phyloP scores from a whole-genome alignment of 805 yeast genomes.

The Jamesozyma spencerorum region DNA sequence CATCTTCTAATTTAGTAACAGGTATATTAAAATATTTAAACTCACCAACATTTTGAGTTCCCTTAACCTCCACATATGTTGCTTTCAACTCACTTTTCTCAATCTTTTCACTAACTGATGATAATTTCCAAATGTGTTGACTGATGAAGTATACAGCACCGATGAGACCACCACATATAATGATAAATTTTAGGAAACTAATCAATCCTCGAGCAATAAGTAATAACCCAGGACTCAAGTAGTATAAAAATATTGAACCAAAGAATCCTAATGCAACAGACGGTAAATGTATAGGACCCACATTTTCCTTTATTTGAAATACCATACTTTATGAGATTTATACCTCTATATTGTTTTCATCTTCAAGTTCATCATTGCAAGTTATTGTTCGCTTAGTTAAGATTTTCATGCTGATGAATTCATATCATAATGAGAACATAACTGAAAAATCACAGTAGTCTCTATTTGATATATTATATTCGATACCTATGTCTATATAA shows the following conservation, averaged over 20 bases:
- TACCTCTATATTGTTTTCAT: background rate
- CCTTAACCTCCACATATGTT: background rate
- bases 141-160: slow-evolving; percentile 11
- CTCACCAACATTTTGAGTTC: slow-evolving; percentile 8
- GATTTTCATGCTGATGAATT: too few relatives aligned
- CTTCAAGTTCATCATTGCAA: too few relatives aligned
- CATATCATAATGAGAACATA: too few relatives aligned
- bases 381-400: too few relatives aligned
- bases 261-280: slow-evolving; percentile 19
- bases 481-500: background rate
- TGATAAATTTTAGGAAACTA: slow-evolving; percentile 15
- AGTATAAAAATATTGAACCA: slow-evolving; percentile 11
- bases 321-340: background rate
- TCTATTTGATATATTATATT: too few relatives aligned
- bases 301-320: background rate
- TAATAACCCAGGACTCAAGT: slow-evolving; percentile 20
- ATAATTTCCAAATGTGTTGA: background rate
- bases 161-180: slow-evolving; percentile 16
- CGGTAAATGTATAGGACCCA: slow-evolving; percentile 16
- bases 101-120: background rate
- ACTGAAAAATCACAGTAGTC: too few relatives aligned
- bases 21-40: slow-evolving; percentile 23
- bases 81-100: background rate
- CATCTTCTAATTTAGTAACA: slow-evolving; percentile 14
- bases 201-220: slow-evolving; percentile 20